These are phyloP conservation scores for Phyllosticta paracitricarpa DNA, from an alignment of 2,329 filamentous ascomycete genomes.

Conservation along the genomic window DNA sequence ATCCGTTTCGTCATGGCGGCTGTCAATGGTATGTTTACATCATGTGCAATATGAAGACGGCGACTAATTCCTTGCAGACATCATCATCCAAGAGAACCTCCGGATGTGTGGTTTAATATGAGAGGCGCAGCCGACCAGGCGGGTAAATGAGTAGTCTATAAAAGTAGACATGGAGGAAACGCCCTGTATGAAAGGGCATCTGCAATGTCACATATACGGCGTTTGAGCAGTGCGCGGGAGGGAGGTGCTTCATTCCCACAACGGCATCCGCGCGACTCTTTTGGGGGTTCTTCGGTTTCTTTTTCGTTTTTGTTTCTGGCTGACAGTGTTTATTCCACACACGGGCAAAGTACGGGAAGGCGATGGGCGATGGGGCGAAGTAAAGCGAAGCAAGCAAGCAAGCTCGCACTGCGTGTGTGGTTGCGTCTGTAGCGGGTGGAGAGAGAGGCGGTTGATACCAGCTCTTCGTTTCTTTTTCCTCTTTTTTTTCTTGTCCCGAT, in stretches of 20 bases:
- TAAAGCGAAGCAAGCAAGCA: not conserved
- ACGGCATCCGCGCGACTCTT: constrained; percentile 4
- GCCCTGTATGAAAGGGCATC: not conserved
- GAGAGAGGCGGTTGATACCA: constrained; percentile 10
- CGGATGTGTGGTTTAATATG: constrained; percentile 95
- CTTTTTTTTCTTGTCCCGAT: not conserved
- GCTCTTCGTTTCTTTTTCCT: constrained; percentile 6
- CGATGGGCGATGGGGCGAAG: not conserved
- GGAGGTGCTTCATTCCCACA: not conserved
- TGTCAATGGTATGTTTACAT: constrained; percentile 69
- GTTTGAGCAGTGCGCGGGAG: constrained; percentile 9
- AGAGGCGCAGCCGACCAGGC: constrained; percentile 20
- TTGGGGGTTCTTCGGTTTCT: not conserved
- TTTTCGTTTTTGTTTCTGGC: constrained; percentile 2
- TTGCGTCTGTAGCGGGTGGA: constrained; percentile 3
- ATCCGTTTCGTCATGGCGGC: constrained; percentile 99
- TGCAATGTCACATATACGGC: constrained; percentile 10
- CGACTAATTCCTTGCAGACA: constrained; percentile 50
- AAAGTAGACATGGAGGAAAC: constrained; percentile 9
- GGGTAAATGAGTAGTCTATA: constrained; percentile 1
- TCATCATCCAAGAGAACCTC: constrained; percentile 99
- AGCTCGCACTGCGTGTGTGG: not conserved
- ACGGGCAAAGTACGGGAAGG: not conserved
- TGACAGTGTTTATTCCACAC: not conserved
- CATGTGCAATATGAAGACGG: not conserved